These are phyloP conservation scores for Rhynchosporium secalis DNA, from an alignment of 2,329 filamentous ascomycete genomes.

Conservation along the genomic window DNA sequence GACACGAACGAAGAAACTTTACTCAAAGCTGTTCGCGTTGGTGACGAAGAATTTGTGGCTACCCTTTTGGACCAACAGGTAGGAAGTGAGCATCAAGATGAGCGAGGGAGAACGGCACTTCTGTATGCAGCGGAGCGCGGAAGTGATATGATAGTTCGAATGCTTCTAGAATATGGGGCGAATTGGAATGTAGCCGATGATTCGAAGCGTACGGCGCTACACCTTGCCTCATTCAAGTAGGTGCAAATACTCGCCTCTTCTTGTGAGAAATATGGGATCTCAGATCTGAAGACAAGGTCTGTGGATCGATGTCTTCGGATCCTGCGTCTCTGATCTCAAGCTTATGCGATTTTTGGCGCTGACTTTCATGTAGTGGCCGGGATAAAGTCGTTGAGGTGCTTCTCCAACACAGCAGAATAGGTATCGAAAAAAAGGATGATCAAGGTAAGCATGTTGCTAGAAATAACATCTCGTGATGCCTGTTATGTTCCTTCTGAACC, in stretches of 20 bases:
- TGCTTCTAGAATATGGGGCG: neutral
- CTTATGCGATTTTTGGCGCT: too few species aligned
- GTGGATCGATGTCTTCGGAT: too few species aligned
- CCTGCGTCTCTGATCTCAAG: too few species aligned
- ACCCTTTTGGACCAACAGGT: neutral
- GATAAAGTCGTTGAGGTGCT: neutral
- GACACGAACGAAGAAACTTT: constrained; percentile 7
- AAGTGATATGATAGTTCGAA: neutral
- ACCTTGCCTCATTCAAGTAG: neutral
- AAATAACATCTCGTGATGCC: neutral
- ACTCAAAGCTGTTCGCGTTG: neutral
- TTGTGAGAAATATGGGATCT: too few species aligned
- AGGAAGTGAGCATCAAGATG: neutral
- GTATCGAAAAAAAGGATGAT: neutral
- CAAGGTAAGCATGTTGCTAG: neutral
- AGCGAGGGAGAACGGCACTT: neutral
- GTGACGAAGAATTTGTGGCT: neutral
- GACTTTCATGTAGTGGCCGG: neutral
- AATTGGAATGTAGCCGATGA: neutral
- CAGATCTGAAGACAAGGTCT: too few species aligned
- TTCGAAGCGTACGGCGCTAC: constrained; percentile 5
- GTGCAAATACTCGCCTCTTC: too few species aligned
- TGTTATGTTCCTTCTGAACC: neutral
- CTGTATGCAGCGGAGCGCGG: constrained; percentile 1
- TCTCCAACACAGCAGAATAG: neutral